Base-by-base conservation (phyloP, 345 rosid genomes). In the Acer saccharum region DNA sequence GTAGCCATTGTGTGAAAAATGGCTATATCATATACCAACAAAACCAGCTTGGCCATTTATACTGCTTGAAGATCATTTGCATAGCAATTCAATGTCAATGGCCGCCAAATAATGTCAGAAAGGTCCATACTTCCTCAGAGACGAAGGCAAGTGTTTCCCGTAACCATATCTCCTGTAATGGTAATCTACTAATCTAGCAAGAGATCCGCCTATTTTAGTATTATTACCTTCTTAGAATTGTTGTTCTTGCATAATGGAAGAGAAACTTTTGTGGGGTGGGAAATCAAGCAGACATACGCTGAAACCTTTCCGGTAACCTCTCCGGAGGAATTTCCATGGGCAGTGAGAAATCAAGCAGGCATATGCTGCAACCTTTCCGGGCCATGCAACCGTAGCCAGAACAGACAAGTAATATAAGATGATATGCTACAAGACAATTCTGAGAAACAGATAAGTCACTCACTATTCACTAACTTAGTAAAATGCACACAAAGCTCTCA, bases 141-240 rank as follows among this genome's bases (percentile, higher is more conserved):
- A 69, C 57, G 48, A 76, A 25, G 54, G 72, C 74, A 71, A 72
- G 57, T 57, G 32, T 21, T 74, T 58, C 55, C 4, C 29, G 5
- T 29, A 41, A 27, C 52, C 41, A 2, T 71, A 25, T 72, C 25
- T 23, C 63, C 65, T 48, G 18, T 29, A 48, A 48, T n/a, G n/a
- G 4, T 50, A 50, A 48, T 14, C 41, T 20, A 54, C 63, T 48
- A 27, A 64, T 20, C 67, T 35, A 54, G 63, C 11, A 5, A 29
- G 7, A 35, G 50, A 74, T 63, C 17, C 60, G 48, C 25, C 68
- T 64, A 18, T 61, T 64, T 73, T 25, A 39, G 10, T 64, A 48
- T 5, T 16, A 61, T 43, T 16, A 39, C 20, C 57, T 23, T 61
- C 0, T 61, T n/a, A 73, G 14, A 43, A 61, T 63, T 50, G 48